Percentiles rank a stretch among this genome's conserved stretches.
Conservation (phyloP, 805 yeast species). For the Naumovozyma dairenensis region DNA sequence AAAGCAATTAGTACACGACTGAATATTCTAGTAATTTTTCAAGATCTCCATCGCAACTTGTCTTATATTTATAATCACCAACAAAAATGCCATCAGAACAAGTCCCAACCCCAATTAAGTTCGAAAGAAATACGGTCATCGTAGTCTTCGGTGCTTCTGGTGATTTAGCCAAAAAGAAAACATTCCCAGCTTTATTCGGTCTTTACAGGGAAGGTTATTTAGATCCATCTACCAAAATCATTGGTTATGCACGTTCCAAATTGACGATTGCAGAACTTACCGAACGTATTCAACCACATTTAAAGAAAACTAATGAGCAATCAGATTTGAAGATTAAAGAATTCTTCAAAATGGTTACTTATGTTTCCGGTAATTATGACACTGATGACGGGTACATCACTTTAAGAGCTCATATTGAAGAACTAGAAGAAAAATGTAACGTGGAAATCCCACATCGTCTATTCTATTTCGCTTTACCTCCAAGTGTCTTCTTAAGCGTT, state of each 20-base stretch:
- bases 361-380: constrained; percentile 76
- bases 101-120: constrained; percentile 26
- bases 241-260: constrained; percentile 88
- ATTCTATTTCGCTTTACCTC: constrained; percentile 91
- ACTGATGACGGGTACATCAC: constrained; percentile 58
- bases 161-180: constrained; percentile 89
- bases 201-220: constrained; percentile 67
- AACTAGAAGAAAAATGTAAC: constrained; percentile 43
- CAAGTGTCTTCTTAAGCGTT: constrained; percentile 77
- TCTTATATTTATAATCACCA: too few relatives aligned
- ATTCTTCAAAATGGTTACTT: constrained; percentile 57
- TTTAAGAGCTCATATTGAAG: constrained; percentile 45
- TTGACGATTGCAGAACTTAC: constrained; percentile 58
- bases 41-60: too few relatives aligned
- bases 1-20: background rate
- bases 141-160: constrained; percentile 94
- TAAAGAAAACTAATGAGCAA: constrained; percentile 41
- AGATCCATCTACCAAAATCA: constrained; percentile 58
- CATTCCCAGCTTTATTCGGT: constrained; percentile 81
- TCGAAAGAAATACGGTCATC: constrained; percentile 58
- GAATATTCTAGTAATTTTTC: background rate
- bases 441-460: constrained; percentile 60
- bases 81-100: background rate
- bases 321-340: constrained; percentile 40
- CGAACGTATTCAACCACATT: constrained; percentile 51